Evolutionary conservation across 2,329 filamentous ascomycete genomes (phyloP).

Genomic region (Penicillium expansum): DNA sequence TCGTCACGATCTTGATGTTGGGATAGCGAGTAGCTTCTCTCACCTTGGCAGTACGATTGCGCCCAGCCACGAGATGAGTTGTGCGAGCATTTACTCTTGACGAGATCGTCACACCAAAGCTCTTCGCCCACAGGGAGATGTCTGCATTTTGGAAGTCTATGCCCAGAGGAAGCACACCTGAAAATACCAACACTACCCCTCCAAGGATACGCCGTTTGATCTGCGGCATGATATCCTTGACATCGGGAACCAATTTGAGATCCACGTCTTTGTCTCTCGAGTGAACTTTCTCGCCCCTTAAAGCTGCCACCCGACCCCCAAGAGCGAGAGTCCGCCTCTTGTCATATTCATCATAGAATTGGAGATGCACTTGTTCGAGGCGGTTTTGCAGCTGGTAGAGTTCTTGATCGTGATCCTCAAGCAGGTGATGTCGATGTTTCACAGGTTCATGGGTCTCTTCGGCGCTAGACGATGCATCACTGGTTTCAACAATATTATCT

Average conservation of each 20-base stretch:
- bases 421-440: slow-evolving; percentile 66
- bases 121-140: slow-evolving; percentile 79
- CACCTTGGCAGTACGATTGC: slow-evolving; percentile 83
- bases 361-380: slow-evolving; percentile 69
- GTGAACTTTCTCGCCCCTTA: slow-evolving; percentile 50
- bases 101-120: slow-evolving; percentile 70
- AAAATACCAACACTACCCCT: slow-evolving; percentile 78
- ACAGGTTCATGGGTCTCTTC: slow-evolving; percentile 40
- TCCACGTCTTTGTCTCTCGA: slow-evolving; percentile 47
- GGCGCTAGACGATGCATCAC: slow-evolving; percentile 44
- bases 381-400: slow-evolving; percentile 73
- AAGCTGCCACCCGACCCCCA: slow-evolving; percentile 49
- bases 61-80: slow-evolving; percentile 53
- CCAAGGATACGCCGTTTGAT: slow-evolving; percentile 76
- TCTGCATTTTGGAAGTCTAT: slow-evolving; percentile 78
- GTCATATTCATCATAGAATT: slow-evolving; percentile 84
- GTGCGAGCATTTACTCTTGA: slow-evolving; percentile 47
- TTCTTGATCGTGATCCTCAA: slow-evolving; percentile 85
- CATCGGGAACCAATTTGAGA: slow-evolving; percentile 71
- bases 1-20: slow-evolving; percentile 85
- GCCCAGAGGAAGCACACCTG: slow-evolving; percentile 81
- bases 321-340: slow-evolving; percentile 44
- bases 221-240: slow-evolving; percentile 76
- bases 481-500: slow-evolving; percentile 62
- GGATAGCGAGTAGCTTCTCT: slow-evolving; percentile 76